These are phyloP conservation scores for Globisporangium carolinianum DNA, from an alignment of 352 stramenopile species.

Conservation along the genomic window DNA sequence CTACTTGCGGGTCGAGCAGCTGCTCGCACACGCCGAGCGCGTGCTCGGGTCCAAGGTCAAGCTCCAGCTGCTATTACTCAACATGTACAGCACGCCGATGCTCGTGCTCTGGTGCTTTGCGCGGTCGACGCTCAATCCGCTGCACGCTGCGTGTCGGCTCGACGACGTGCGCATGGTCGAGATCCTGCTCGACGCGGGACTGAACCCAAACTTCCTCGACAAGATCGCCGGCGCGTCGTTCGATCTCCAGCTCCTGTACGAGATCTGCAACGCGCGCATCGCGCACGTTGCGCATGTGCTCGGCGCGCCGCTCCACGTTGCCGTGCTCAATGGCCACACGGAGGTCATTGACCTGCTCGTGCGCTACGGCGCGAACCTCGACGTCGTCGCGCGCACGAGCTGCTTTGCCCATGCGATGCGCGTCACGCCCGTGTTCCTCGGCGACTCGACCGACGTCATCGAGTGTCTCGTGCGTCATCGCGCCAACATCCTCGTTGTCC, in stretches of 20 bases:
- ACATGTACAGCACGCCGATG: conserved; percentile 68
- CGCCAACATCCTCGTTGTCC: conserved; percentile 66
- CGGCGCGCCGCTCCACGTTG: conserved; percentile 60
- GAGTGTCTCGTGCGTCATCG: conserved; percentile 51
- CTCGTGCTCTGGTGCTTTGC: conserved; percentile 60
- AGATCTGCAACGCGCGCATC: conserved; percentile 57
- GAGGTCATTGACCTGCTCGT: conserved; percentile 58
- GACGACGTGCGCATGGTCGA: conserved; percentile 54
- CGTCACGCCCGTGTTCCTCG: conserved; percentile 65
- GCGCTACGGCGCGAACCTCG: conserved; percentile 45
- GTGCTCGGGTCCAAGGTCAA: conserved; percentile 57
- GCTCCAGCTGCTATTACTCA: conserved; percentile 49
- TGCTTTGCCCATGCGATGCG: conserved; percentile 63
- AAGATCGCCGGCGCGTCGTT: conserved; percentile 63
- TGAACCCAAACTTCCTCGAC: conserved; percentile 74
- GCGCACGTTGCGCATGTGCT: conserved; percentile 64
- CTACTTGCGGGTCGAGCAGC: conserved; percentile 25
- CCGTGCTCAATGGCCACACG: conserved; percentile 56
- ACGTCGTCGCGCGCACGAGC: conserved; percentile 49
- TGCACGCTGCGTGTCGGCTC: conserved; percentile 60
- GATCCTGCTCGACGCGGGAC: conserved; percentile 44
- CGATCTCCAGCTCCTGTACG: conserved; percentile 54
- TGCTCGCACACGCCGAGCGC: conserved; percentile 43
- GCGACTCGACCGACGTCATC: conserved; percentile 64
- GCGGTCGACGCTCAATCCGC: conserved; percentile 58